Base-by-base conservation (phyloP, 148 eudicot species). In the Fagopyrum esculentum region DNA sequence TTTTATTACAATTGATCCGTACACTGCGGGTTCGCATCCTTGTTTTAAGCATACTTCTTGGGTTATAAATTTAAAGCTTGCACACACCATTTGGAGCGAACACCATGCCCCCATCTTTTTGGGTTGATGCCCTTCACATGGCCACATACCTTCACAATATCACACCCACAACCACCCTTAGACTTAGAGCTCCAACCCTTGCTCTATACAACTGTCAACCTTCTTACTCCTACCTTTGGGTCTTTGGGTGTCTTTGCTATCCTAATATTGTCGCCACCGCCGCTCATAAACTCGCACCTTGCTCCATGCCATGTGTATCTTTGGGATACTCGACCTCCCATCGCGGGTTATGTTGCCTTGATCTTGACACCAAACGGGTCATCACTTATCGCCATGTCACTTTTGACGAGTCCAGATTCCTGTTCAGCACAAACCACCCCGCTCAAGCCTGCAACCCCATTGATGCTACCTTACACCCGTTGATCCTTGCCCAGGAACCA, bases 91-190 rank as follows among this genome's bases (percentile, higher is more conserved):
- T n/a, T n/a, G n/a, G n/a, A n/a, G n/a, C n/a, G n/a, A n/a, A n/a
- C n/a, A n/a, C n/a, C n/a, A n/a, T n/a, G n/a, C n/a, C n/a, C n/a
- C 26, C 26, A 22, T 22, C 26, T 0, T 22, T 22, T 22, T 22
- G 26, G 26, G 26, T 22, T 22, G 26, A 22, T 22, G 26, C 26
- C 26, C 26, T 22, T 22, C 40, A n/a, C 5, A 72, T 54, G 75
- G 69, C 80, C 50, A 48, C 74, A 4, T 70, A 69, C 46, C 50
- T 70, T 3, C 48, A 69, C 6, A 77, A 76, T 40, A 77, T 77
- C 13, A 51, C 74, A 3, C 77, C 81, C 11, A 46, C 19, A 1
- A 45, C 45, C 45, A 3, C 8, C 2, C 10, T 70, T 1, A 0
- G 4, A 2, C 1, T 15, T 2, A 9, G 3, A 0, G 2, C 50